A percentile compares a stretch with the other conserved stretches of the same genome.
Evolutionary conservation across 2,329 filamentous ascomycete species (phyloP).

Genomic region (Phaeophleospora eucalypticola): DNA sequence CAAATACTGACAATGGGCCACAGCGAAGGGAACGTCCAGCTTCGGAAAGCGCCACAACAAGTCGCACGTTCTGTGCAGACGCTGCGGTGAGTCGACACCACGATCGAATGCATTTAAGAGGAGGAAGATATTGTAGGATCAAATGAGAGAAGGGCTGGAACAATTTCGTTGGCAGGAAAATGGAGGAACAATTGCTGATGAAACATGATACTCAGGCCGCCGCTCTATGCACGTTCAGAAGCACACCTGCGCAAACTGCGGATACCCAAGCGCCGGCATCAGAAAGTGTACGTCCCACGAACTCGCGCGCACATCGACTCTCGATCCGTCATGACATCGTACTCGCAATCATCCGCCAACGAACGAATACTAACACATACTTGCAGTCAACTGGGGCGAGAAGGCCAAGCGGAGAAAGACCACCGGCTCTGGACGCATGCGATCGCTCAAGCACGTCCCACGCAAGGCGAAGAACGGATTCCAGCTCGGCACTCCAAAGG

Average conservation of each 20-base stretch:
- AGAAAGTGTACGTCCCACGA: constrained; percentile 78
- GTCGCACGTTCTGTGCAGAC: constrained; percentile 97
- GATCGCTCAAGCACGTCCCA: constrained; percentile 87
- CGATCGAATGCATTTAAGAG: constrained; percentile 5
- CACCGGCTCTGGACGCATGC: constrained; percentile 92
- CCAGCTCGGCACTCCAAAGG: constrained; percentile 84
- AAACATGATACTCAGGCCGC: constrained; percentile 58
- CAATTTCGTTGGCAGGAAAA: constrained; percentile 1
- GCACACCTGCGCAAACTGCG: constrained; percentile 93
- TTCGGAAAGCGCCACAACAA: constrained; percentile 90
- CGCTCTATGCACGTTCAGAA: constrained; percentile 99
- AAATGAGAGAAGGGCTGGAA: constrained; percentile 5
- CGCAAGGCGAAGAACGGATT: constrained; percentile 98
- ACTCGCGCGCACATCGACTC: background rate
- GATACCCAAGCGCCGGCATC: constrained; percentile 95
- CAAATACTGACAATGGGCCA: constrained; percentile 23
- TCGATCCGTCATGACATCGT: background rate
- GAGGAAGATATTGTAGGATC: background rate
- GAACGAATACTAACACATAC: constrained; percentile 14
- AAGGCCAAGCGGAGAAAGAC: constrained; percentile 99
- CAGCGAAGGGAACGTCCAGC: constrained; percentile 68
- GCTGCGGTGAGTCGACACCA: constrained; percentile 72
- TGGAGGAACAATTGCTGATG: constrained; percentile 25
- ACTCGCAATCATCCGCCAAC: background rate
- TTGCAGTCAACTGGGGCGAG: constrained; percentile 96